phyloP scores from a whole-genome alignment of 208 protist species.

The Trypanosoma boissoni region DNA sequence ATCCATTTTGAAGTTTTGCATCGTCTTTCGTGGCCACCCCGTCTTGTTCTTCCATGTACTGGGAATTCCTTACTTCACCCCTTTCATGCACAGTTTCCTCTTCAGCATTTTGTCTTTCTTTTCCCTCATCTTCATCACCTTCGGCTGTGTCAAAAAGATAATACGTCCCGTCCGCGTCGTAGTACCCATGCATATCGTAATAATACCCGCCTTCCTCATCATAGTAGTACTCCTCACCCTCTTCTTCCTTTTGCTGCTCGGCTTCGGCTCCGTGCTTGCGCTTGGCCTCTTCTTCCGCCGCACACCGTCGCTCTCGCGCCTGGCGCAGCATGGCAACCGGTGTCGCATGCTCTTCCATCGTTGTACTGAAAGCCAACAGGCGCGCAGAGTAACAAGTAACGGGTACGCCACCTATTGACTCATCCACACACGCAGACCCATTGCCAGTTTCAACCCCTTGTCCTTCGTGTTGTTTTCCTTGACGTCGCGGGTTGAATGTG shows the following conservation, averaged over 20 bases:
- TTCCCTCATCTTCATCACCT: background rate
- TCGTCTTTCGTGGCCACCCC: background rate
- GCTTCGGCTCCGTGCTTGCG: background rate
- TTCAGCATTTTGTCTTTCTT: background rate
- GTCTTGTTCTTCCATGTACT: background rate
- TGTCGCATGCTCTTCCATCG: constrained; percentile 1
- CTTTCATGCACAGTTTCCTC: background rate
- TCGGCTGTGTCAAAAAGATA: constrained; percentile 12
- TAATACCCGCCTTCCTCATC: constrained; percentile 24
- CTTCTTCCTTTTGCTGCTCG: background rate
- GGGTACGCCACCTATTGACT: background rate
- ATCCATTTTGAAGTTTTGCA: background rate
- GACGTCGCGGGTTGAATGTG: background rate
- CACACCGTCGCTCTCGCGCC: background rate
- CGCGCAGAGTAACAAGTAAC: constrained; percentile 8
- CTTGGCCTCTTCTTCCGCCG: constrained; percentile 2
- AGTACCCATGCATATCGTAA: constrained; percentile 19
- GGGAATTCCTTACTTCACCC: background rate
- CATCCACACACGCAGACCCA: background rate
- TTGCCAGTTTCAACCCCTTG: background rate
- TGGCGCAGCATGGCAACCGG: constrained; percentile 3
- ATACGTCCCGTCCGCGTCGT: constrained; percentile 20
- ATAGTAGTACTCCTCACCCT: constrained; percentile 3
- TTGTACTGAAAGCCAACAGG: constrained; percentile 9
- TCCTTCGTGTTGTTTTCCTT: background rate